Evolutionary conservation across 495 filamentous ascomycete genomes (phyloP).

Genomic region (Penicillium atrosanguineum): DNA sequence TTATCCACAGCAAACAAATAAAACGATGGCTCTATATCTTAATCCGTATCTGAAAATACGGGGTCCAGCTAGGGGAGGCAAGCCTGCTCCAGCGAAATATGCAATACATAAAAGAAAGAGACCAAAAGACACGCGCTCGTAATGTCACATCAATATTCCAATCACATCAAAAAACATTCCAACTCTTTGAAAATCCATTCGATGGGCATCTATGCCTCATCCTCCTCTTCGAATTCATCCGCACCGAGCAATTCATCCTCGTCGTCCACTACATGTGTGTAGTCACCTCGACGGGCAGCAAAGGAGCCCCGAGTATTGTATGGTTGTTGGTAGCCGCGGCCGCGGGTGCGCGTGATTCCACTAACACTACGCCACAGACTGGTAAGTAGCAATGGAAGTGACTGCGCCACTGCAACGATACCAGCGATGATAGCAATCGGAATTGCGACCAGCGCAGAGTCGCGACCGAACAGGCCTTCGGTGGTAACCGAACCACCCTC

Average conservation of each 20-base stretch:
- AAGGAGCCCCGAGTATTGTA: slow-evolving; percentile 86
- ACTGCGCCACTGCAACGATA: slow-evolving; percentile 68
- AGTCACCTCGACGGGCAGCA: slow-evolving; percentile 78
- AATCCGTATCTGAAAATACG: slow-evolving; percentile 1
- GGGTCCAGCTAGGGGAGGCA: slow-evolving; percentile 2
- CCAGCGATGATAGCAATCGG: slow-evolving; percentile 77
- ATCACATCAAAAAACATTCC: slow-evolving; percentile 7
- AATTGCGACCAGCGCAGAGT: slow-evolving; percentile 68
- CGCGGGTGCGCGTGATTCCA: slow-evolving; percentile 36
- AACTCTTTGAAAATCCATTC: background rate
- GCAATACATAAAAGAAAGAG: slow-evolving; percentile 8
- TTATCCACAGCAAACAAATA: slow-evolving; percentile 2
- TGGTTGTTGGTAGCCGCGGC: slow-evolving; percentile 52
- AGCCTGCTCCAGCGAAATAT: slow-evolving; percentile 9
- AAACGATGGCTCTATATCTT: slow-evolving; percentile 9
- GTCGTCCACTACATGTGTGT: slow-evolving; percentile 82
- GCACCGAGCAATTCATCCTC: slow-evolving; percentile 90
- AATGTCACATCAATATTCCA: slow-evolving; percentile 29
- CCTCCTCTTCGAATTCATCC: slow-evolving; percentile 90
- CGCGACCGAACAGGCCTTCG: slow-evolving; percentile 55
- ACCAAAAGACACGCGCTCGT: slow-evolving; percentile 20
- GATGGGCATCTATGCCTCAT: slow-evolving; percentile 58
- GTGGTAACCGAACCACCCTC: slow-evolving; percentile 44
- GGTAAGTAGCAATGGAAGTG: slow-evolving; percentile 67
- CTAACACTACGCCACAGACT: slow-evolving; percentile 65